Base-by-base conservation (phyloP, 129 eudicot species). In the Flaveria ramosissima region DNA sequence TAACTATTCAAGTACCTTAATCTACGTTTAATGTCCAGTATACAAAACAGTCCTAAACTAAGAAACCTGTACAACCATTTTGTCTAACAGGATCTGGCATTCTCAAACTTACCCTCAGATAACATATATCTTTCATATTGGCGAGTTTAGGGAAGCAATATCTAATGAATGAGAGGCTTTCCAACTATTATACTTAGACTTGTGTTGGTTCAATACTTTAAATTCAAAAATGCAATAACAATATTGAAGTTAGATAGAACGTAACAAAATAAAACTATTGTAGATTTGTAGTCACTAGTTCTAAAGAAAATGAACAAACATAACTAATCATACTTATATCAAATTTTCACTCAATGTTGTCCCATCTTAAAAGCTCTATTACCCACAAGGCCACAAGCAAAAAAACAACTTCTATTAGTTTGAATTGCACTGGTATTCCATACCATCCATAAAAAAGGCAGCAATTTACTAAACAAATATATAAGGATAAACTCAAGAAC, bases 401-500 rank as follows among this genome's bases (percentile, higher is more conserved):
- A 14, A 73, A 32, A 14, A 73, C 12, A 12, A 6, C 12, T 53
- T 32, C 27, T 9, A 17, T 9, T 57, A 10, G 6, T 10, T 57
- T 20, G 64, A 1, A 53, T 55, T 21, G 21, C 68, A 43, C 32
- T 41, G 3, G 55, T 7, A 39, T 57, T 60, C 15, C 55, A 1
- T 39, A 2, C 68, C 13, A 23, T 27, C 52, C 68, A 73, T 73
- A 15, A 32, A 73, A 73, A 73, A 19, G 46, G 55, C 77, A 42
- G 42, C 41, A 73, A 36, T 73, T 14, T 39, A 36, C 78, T 19
- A 56, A 73, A 57, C 42, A 56, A 8, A 56, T 13, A 21, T 13
- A 4, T 55, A 27, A 16, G 53, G 14, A 60, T 42, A 32, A 30
- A 73, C 39, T 39, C 68, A 41, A 41, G 12, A 39, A 56, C 53